phyloP scores from a whole-genome alignment of 2,329 filamentous ascomycete species.

The Dothideomycetes sp. region DNA sequence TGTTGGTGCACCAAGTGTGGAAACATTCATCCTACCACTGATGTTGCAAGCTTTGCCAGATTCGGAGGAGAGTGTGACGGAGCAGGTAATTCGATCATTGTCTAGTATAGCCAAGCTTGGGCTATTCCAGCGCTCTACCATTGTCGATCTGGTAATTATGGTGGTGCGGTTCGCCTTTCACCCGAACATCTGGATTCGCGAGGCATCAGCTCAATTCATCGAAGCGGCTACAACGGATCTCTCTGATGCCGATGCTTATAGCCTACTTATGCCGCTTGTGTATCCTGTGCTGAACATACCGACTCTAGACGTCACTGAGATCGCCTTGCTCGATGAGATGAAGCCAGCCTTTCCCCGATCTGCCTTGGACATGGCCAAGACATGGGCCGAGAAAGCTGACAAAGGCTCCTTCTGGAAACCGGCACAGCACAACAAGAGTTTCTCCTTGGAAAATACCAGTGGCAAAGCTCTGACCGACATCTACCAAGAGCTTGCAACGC shows the following conservation, averaged over 20 bases:
- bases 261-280: conserved; percentile 71
- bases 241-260: conserved; percentile 69
- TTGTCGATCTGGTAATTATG: conserved; percentile 79
- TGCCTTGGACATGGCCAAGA: conserved; percentile 73
- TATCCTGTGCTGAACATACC: conserved; percentile 70
- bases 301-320: conserved; percentile 58
- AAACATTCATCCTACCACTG: conserved; percentile 89
- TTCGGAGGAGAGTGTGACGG: conserved; percentile 85
- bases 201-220: conserved; percentile 77
- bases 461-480: conserved; percentile 9
- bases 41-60: conserved; percentile 95
- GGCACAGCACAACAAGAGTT: conserved; percentile 57
- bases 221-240: conserved; percentile 65
- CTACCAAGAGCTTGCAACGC: conserved; percentile 32
- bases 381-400: conserved; percentile 75
- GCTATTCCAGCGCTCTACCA: conserved; percentile 70
- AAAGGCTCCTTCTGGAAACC: conserved; percentile 81
- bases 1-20: conserved; percentile 75
- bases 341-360: conserved; percentile 70
- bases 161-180: conserved; percentile 81
- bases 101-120: conserved; percentile 82
- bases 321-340: conserved; percentile 66
- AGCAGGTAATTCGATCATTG: conserved; percentile 77
- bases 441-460: conserved; percentile 39
- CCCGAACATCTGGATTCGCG: conserved; percentile 89